phyloP scores from a whole-genome alignment of 164 flowering plant species.

The Cinnamomum chago region DNA sequence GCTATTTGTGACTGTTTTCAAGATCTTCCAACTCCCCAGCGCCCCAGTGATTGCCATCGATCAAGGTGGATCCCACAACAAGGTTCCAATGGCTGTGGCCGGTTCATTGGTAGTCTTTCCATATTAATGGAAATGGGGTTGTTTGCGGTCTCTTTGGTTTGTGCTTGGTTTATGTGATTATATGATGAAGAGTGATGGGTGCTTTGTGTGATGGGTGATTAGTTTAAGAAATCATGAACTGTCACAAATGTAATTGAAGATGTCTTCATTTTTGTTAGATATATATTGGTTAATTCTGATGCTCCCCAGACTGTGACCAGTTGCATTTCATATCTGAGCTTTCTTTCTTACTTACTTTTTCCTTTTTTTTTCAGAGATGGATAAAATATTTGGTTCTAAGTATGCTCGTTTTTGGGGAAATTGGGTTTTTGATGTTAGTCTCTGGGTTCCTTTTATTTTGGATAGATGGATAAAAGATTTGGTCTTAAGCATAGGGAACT shows the following conservation, averaged over 20 bases:
- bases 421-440: background rate
- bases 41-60: background rate
- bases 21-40: no score
- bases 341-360: no score
- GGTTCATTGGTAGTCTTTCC: background rate
- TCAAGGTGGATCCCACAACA: background rate
- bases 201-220: background rate
- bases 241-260: background rate
- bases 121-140: background rate
- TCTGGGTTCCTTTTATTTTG: background rate
- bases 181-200: background rate
- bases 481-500: background rate
- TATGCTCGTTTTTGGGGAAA: background rate
- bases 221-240: background rate
- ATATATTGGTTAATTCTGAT: background rate
- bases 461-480: background rate
- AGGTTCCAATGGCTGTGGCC: background rate
- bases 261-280: background rate
- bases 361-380: background rate
- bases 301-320: background rate
- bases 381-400: background rate
- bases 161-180: background rate
- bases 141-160: background rate
- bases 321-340: no score
- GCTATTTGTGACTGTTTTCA: no score